phyloP scores from a whole-genome alignment of 208 protist genomes.

The Vickermania spadyakhi region DNA sequence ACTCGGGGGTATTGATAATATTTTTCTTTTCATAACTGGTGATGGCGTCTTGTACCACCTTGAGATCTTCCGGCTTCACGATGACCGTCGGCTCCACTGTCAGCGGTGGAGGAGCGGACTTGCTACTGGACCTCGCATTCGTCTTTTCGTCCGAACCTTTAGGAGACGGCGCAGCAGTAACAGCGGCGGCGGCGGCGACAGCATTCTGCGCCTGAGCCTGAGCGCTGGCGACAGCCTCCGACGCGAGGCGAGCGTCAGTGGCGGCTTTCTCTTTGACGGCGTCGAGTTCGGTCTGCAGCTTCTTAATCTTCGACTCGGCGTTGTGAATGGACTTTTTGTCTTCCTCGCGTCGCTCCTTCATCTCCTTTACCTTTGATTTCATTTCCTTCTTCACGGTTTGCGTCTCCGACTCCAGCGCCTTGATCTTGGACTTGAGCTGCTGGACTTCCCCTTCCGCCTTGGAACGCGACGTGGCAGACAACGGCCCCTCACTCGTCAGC shows the following conservation, averaged over 20 bases:
- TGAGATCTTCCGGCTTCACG: neutral
- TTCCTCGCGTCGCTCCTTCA: conserved; percentile 12
- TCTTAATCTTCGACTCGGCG: conserved; percentile 1
- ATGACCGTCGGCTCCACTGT: neutral
- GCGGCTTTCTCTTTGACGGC: neutral
- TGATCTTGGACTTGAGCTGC: conserved; percentile 29
- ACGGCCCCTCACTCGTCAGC: conserved; percentile 8
- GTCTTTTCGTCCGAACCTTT: neutral
- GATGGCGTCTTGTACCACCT: neutral
- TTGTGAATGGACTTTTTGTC: neutral
- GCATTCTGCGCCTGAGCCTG: neutral
- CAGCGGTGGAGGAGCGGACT: neutral
- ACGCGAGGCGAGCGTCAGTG: neutral
- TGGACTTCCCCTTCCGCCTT: conserved; percentile 26
- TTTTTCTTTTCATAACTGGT: neutral
- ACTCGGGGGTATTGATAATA: neutral
- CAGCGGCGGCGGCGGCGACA: neutral
- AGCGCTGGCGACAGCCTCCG: neutral
- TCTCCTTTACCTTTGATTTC: conserved; percentile 12
- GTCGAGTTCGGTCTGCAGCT: conserved; percentile 6
- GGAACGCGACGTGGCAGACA: neutral
- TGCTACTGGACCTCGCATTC: neutral
- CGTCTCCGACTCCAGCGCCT: conserved; percentile 29
- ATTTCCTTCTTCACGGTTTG: conserved; percentile 22
- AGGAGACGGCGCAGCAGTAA: neutral